Evolutionary conservation across 257 asterid species (phyloP), one percentile per base, ranked within the genome.

Genomic region (Parsonsia alboflavescens): DNA sequence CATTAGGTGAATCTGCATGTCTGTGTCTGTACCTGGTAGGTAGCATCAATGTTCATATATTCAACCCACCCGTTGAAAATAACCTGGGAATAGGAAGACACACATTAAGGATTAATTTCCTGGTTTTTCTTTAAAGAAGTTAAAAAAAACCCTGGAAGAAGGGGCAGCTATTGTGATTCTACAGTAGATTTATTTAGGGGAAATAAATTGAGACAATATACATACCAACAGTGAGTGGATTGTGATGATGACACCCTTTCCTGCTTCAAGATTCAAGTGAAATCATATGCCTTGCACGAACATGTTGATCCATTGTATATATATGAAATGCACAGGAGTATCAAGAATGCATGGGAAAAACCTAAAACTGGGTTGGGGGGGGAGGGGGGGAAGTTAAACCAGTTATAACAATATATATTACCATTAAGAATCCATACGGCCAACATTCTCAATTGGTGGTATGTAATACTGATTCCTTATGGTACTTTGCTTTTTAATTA

Each of bases 1-100:
- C 49, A 54, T 44, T 11, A 17, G 39, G 39, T 33, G 39, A 19
- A 80, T 70, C 79, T 83, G 76, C 61, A 5, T 54, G 61, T 54
- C 6, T 7, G 61, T 54, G 10, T 10, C 2, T 54, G 71, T 84
- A 94, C 97, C 98, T 94, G 48, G 99, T 33, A 33, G 39, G 39
- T 89, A 75, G 97, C 91, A 66, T 94, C 99, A 80, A 94, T 92
- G 80, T 89, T 94, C 97, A 94, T 86, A 89, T 94, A 97, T 79
- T 92, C 99, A 75, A 92, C 92, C 73, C 97, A 90, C 86, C 99
- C 99, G 75, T 94, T 94, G 68, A 94, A 94, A 49, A 97, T 88
- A 74, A 94, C 97, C 98, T 94, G 92, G 58, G 70, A 84, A 78
- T 45, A 64, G 50, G 78, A 53, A 78, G 64, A 49, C n/a, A 17